These are phyloP conservation scores for Saccharomycopsis crataegensis DNA, from an alignment of 1,139 yeast species.

Conservation along the genomic window DNA sequence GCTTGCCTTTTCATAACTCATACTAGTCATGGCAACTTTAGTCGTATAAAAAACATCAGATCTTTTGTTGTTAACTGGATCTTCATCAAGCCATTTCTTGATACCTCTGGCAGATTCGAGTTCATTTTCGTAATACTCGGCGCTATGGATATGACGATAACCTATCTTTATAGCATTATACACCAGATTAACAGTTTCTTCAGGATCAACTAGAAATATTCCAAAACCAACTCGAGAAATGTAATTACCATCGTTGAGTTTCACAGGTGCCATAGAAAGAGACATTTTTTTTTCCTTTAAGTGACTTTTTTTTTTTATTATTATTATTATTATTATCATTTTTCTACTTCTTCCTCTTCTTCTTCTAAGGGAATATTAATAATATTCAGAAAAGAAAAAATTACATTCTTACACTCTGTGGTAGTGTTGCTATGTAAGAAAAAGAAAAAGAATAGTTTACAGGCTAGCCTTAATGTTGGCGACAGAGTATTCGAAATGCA, in stretches of 20 bases:
- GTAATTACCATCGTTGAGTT: conserved; percentile 33
- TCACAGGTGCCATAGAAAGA: conserved; percentile 11
- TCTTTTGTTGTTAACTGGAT: conserved; percentile 38
- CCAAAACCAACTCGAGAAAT: conserved; percentile 58
- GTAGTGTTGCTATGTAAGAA: too few species aligned
- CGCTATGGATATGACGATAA: conserved; percentile 64
- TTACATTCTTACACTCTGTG: too few species aligned
- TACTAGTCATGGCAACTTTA: conserved; percentile 44
- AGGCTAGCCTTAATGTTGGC: too few species aligned
- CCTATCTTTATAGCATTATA: conserved; percentile 51
- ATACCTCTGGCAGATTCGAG: conserved; percentile 44
- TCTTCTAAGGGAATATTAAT: too few species aligned
- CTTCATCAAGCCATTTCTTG: conserved; percentile 42
- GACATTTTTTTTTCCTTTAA: neutral
- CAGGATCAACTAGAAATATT: conserved; percentile 39
- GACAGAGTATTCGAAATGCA: too few species aligned
- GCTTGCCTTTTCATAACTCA: conserved; percentile 33
- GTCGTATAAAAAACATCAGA: conserved; percentile 66
- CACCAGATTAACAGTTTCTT: conserved; percentile 36
- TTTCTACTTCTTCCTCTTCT: too few species aligned
- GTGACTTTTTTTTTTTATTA: neutral
- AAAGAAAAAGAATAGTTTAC: too few species aligned
- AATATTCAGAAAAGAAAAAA: too few species aligned
- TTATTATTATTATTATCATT: too few species aligned
- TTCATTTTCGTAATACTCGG: conserved; percentile 52